Evolutionary conservation across 106 monocot species (phyloP).

Genomic region (Hemerocallis citrina): DNA sequence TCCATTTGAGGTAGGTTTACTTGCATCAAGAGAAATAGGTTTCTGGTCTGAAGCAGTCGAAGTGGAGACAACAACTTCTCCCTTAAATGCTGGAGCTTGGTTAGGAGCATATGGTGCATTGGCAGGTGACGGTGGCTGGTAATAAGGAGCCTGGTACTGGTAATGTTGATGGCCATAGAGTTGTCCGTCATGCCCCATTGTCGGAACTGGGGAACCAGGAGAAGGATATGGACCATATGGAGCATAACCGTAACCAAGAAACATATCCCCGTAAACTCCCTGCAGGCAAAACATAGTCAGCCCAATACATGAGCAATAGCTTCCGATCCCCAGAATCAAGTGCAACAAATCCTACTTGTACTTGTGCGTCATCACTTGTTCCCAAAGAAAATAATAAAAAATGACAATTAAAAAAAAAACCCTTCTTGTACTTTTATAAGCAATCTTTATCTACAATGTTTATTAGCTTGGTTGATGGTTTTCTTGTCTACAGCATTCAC

Average conservation of each 20-base stretch:
- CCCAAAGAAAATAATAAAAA: neutral
- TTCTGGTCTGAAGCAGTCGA: slow-evolving; percentile 26
- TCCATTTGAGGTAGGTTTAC: slow-evolving; percentile 29
- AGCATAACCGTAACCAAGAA: slow-evolving; percentile 54
- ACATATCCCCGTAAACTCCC: slow-evolving; percentile 75
- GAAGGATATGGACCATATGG: slow-evolving; percentile 48
- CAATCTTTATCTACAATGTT: neutral
- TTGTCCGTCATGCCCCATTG: slow-evolving; percentile 48
- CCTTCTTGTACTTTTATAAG: neutral
- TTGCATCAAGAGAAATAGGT: slow-evolving; percentile 20
- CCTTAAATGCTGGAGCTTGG: slow-evolving; percentile 12
- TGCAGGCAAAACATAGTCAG: slow-evolving; percentile 4
- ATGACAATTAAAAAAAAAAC: neutral
- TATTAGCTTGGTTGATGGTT: neutral
- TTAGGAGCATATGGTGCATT: slow-evolving; percentile 14
- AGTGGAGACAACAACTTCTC: slow-evolving; percentile 9
- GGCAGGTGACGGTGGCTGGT: slow-evolving; percentile 31
- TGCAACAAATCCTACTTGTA: no score
- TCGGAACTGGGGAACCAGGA: slow-evolving; percentile 44
- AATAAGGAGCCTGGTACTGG: slow-evolving; percentile 44
- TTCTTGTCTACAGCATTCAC: no score
- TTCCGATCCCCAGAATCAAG: no score
- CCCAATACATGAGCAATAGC: no score
- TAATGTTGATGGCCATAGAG: slow-evolving; percentile 50
- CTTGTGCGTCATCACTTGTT: no score